A percentile compares a stretch with the other conserved stretches of the same genome.
phyloP scores from a whole-genome alignment of 345 rosid genomes.

The Alliaria petiolata region DNA sequence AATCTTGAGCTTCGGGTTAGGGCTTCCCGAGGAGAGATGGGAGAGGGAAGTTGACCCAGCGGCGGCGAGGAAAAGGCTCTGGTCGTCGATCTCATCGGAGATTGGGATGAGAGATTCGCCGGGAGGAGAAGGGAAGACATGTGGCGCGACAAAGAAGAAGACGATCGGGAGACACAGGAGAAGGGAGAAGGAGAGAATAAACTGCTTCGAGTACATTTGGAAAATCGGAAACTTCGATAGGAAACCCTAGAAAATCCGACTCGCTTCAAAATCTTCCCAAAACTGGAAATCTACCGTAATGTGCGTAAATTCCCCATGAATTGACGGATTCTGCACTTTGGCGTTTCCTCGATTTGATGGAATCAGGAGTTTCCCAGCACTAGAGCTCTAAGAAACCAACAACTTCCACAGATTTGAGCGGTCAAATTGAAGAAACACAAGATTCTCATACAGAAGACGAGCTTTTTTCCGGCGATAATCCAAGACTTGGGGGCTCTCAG shows the following conservation, averaged over 20 bases:
- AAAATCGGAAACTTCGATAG: slow-evolving; percentile 3
- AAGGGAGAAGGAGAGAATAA: slow-evolving; percentile 45
- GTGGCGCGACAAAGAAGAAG: slow-evolving; percentile 51
- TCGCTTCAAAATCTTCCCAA: background rate
- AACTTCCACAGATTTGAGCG: slow-evolving; percentile 3
- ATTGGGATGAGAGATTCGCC: slow-evolving; percentile 53
- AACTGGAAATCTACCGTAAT: slow-evolving; percentile 21
- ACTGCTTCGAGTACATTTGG: slow-evolving; percentile 53
- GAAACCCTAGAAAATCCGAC: slow-evolving; percentile 17
- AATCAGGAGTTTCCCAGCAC: slow-evolving; percentile 2
- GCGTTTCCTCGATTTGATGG: background rate
- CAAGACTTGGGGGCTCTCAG: background rate
- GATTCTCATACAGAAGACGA: background rate
- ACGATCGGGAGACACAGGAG: slow-evolving; percentile 46
- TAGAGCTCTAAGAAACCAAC: background rate
- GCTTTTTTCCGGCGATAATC: background rate
- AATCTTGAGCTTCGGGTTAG: slow-evolving; percentile 62
- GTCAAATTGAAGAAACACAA: background rate
- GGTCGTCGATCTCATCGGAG: slow-evolving; percentile 76
- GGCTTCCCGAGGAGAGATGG: slow-evolving; percentile 54
- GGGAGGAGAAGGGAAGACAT: slow-evolving; percentile 47
- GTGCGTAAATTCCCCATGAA: slow-evolving; percentile 9
- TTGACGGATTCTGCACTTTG: background rate
- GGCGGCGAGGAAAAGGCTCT: slow-evolving; percentile 59
- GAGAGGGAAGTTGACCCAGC: slow-evolving; percentile 41